A percentile compares a stretch with the other conserved stretches of the same genome.
phyloP scores from a whole-genome alignment of 75 land plant genomes.

The Isoetes taiwanensis region DNA sequence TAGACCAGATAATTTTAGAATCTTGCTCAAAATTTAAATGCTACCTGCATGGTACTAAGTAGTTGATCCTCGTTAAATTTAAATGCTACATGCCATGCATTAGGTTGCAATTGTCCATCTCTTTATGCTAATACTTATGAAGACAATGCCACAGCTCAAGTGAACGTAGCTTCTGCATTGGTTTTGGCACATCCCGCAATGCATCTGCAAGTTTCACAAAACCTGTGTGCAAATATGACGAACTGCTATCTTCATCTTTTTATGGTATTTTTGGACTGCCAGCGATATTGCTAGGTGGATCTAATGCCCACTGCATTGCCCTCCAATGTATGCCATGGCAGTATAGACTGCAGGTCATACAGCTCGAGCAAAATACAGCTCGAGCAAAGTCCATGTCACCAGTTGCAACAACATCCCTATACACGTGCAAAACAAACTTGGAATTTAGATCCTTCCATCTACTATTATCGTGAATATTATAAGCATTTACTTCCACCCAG shows the following conservation, averaged over 20 bases:
- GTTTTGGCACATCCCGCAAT: constrained; percentile 31
- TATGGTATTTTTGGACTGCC: constrained; percentile 33
- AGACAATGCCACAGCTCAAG: too few relatives aligned
- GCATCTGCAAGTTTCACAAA: constrained; percentile 50
- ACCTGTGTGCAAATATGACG: constrained; percentile 22
- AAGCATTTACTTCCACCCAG: constrained; percentile 80
- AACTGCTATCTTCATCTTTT: constrained; percentile 12
- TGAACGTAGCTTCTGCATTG: too few relatives aligned
- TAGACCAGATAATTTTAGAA: too few relatives aligned
- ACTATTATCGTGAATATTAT: constrained; percentile 46
- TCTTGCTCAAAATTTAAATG: too few relatives aligned
- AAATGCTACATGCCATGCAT: too few relatives aligned
- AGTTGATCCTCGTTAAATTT: too few relatives aligned
- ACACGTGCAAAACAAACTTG: constrained; percentile 85
- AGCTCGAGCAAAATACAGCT: constrained; percentile 57
- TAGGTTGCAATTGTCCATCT: too few relatives aligned
- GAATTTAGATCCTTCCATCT: constrained; percentile 89
- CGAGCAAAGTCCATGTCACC: constrained; percentile 58
- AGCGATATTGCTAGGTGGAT: constrained; percentile 36
- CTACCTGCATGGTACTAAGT: too few relatives aligned
- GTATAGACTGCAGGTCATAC: constrained; percentile 81
- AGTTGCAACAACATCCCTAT: constrained; percentile 65
- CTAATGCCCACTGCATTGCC: constrained; percentile 69
- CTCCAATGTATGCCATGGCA: constrained; percentile 87
- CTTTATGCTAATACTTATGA: too few relatives aligned